These are phyloP conservation scores for Laetiporus sulphureus DNA, from an alignment of 1,284 basidiomycete species.

Conservation along the genomic window DNA sequence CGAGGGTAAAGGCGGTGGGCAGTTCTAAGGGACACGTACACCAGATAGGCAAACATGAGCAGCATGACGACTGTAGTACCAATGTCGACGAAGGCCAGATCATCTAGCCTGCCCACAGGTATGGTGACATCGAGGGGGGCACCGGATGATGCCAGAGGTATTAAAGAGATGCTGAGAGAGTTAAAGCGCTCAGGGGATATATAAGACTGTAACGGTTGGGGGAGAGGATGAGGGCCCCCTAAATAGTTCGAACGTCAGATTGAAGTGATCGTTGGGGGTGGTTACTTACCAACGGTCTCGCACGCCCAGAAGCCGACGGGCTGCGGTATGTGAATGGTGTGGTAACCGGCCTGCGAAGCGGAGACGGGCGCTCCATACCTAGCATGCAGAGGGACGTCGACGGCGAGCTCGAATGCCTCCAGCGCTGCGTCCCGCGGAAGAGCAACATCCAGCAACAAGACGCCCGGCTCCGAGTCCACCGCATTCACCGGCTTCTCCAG, in stretches of 20 bases:
- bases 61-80: conserved; percentile 35
- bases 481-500: conserved; percentile 44
- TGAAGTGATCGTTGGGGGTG: no score
- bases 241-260: no score
- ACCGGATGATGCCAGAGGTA: conserved; percentile 6
- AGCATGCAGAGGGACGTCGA: conserved; percentile 43
- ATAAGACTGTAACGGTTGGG: conserved; percentile 13
- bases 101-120: conserved; percentile 32
- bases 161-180: conserved; percentile 1
- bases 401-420: conserved; percentile 15
- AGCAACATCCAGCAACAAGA: conserved; percentile 32
- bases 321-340: conserved; percentile 23
- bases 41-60: conserved; percentile 32
- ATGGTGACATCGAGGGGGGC: conserved; percentile 17
- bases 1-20: conserved; percentile 12
- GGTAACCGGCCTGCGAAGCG: conserved; percentile 12
- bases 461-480: conserved; percentile 26
- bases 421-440: background rate
- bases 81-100: conserved; percentile 35
- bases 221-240: background rate
- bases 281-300: conserved; percentile 15
- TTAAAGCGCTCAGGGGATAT: conserved; percentile 12
- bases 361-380: conserved; percentile 35
- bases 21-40: conserved; percentile 18
- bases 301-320: conserved; percentile 38